Conservation (phyloP, 1,139 yeast species). For the Blastobotrys illinoisensis region DNA sequence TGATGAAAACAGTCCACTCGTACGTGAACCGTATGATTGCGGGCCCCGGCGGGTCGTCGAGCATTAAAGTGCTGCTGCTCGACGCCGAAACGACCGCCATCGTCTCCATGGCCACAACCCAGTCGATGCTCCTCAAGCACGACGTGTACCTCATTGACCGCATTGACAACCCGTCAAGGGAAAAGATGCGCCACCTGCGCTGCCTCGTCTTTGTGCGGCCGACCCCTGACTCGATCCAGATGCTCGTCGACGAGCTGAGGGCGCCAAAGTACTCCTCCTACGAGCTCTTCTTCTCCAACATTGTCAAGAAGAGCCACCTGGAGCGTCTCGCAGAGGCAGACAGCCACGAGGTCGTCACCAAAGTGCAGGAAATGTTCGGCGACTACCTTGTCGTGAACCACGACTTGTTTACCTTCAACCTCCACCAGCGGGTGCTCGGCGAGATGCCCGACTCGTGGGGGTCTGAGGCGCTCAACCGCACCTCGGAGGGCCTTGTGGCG, state of each 20-base stretch:
- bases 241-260: slow-evolving; percentile 58
- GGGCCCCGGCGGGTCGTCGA: slow-evolving; percentile 27
- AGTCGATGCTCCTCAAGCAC: slow-evolving; percentile 71
- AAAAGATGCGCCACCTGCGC: slow-evolving; percentile 74
- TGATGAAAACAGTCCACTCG: slow-evolving; percentile 45
- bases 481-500: slow-evolving; percentile 53
- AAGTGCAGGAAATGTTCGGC: slow-evolving; percentile 76
- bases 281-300: slow-evolving; percentile 69
- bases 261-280: slow-evolving; percentile 77
- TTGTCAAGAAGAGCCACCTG: slow-evolving; percentile 64
- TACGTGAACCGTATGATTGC: slow-evolving; percentile 47
- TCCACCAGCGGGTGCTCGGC: slow-evolving; percentile 29
- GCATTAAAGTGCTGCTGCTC: slow-evolving; percentile 68
- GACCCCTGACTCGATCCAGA: slow-evolving; percentile 54
- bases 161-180: slow-evolving; percentile 56
- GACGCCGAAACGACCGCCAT: slow-evolving; percentile 78
- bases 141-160: slow-evolving; percentile 80
- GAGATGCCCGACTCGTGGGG: slow-evolving; percentile 41
- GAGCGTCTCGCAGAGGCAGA: slow-evolving; percentile 90
- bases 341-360: slow-evolving; percentile 70
- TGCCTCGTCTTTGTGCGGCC: slow-evolving; percentile 83
- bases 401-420: slow-evolving; percentile 53
- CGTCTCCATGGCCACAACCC: slow-evolving; percentile 82
- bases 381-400: slow-evolving; percentile 73
- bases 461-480: slow-evolving; percentile 43